Evolutionary conservation across 225 moss, liverwort and hornwort genomes (phyloP), one percentile per base, ranked within the genome.

Genomic region (Polytrichum commune): DNA sequence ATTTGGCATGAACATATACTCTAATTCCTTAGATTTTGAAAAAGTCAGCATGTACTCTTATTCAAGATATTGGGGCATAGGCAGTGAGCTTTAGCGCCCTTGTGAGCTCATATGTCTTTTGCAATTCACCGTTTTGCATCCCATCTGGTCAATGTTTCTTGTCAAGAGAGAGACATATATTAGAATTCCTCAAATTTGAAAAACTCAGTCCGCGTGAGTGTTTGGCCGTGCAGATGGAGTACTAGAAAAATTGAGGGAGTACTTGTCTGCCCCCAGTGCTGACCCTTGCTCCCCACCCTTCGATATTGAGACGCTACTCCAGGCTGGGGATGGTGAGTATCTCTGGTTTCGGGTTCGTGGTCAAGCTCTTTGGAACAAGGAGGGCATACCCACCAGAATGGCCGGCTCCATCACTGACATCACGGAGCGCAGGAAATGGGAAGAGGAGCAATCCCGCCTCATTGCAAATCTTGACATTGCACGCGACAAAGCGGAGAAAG

Each of bases 371-470:
- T 85, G 85, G 85, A 82, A 85, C 71, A 72, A 69, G 53, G 72
- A 79, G 20, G 77, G 82, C 62, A 76, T 71, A 18, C 61, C 82
- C 33, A 74, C 79, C 62, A 74, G 85, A 63, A 85, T 85, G 85
- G 85, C 85, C 20, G 82, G 85, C 28, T 85, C 82, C 38, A 85
- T 85, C 69, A 85, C 85, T 7, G 82, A 85, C 30, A 85, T 85
- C 66, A 85, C 85, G 24, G 85, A 79, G 22, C 71, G 82, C 29
- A 69, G 85, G 2, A 85, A 77, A 54, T 85, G 85, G 85, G 85
- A 85, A 67, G 82, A 85, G 69, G 85, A 85, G 65, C 82, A 85
- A 77, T 79, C 79, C 29, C 68, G 79, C 25, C 54, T 85, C 18
- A 85, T 85, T 77, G 85, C 82, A 29, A 77, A 85, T 22, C 85